Evolutionary conservation across 257 asterid genomes (phyloP), one percentile per base, ranked within the genome.

Genomic region (Forsythia viridissima): DNA sequence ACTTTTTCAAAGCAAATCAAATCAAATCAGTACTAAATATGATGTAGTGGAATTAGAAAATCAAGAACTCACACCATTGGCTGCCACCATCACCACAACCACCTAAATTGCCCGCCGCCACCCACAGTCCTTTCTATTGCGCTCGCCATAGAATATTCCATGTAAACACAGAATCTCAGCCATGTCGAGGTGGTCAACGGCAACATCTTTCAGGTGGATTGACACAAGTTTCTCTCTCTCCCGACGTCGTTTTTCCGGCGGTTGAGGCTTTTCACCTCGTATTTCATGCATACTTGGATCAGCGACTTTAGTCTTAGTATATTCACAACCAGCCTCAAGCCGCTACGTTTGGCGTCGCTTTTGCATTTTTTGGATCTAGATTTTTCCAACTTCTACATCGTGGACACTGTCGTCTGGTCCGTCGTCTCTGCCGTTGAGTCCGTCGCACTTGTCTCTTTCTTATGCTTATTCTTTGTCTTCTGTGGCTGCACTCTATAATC

Each of bases 401-500:
- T 82, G 51, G 90, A 87, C 77, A 70, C 77, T 55, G 70, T 84
- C 6, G 43, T 82, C 34, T 87, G 90, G 90, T 79, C 84, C 34
- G 40, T 87, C 18, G 81, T 87, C 74, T 74, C 84, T 38, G 88
- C 85, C 63, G 78, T 82, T 38, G 90, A 87, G 65, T 87, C 90
- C 72, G 82, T 87, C 13, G 88, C 85, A 39, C 85, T 87, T 10
- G 87, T 78, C 30, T 80, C 88, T 74, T 75, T 82, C 79, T 88
- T 87, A 79, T 78, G 85, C 74, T 87, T 82, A 82, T 87, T 87
- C 85, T 87, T 84, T 82, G 65, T 87, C 77, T 87, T 80, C 80
- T 87, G 85, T 43, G 90, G 90, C 30, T 87, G 90, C 73, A 84
- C 87, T 10, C 42, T 87, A 38, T 84, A 48, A 85, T 7, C 55